Conservation (phyloP, 768 basidiomycete genomes). For the Trametes punicea region DNA sequence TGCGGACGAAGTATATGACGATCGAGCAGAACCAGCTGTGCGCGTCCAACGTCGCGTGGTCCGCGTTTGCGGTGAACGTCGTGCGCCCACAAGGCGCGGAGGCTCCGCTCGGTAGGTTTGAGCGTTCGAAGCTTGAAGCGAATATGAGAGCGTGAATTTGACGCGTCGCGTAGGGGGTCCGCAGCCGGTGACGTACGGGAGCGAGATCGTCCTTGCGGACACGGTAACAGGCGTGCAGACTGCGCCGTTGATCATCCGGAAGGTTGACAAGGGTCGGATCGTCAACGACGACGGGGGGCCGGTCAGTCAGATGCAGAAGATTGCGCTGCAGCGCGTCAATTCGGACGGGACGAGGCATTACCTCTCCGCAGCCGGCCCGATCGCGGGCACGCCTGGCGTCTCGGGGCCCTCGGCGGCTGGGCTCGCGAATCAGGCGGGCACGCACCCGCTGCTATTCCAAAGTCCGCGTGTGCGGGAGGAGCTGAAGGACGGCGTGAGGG, state of each 20-base stretch:
- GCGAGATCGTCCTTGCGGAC: slow-evolving; percentile 82
- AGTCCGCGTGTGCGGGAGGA: slow-evolving; percentile 80
- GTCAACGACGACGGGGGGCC: slow-evolving; percentile 88
- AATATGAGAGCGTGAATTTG: background rate
- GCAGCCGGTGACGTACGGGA: slow-evolving; percentile 88
- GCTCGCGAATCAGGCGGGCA: slow-evolving; percentile 70
- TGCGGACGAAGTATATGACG: slow-evolving; percentile 96
- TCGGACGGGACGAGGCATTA: slow-evolving; percentile 83
- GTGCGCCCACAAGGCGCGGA: slow-evolving; percentile 55
- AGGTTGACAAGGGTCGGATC: slow-evolving; percentile 88
- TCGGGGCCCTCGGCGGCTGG: slow-evolving; percentile 71
- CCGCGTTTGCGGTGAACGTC: slow-evolving; percentile 91
- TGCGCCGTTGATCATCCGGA: slow-evolving; percentile 82
- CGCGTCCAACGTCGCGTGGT: slow-evolving; percentile 91
- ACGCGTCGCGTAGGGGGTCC: slow-evolving; percentile 42
- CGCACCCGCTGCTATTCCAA: slow-evolving; percentile 78
- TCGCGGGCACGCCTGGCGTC: slow-evolving; percentile 71
- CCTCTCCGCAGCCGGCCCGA: slow-evolving; percentile 82
- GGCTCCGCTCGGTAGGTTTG: slow-evolving; percentile 58
- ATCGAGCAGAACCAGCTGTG: slow-evolving; percentile 80
- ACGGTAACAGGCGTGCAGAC: slow-evolving; percentile 82
- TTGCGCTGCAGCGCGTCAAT: slow-evolving; percentile 83
- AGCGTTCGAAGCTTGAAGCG: background rate
- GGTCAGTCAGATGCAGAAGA: slow-evolving; percentile 96
- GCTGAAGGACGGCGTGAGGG: slow-evolving; percentile 68